Evolutionary conservation across 345 rosid species (phyloP).

Genomic region (Eucalyptus fibrosa): DNA sequence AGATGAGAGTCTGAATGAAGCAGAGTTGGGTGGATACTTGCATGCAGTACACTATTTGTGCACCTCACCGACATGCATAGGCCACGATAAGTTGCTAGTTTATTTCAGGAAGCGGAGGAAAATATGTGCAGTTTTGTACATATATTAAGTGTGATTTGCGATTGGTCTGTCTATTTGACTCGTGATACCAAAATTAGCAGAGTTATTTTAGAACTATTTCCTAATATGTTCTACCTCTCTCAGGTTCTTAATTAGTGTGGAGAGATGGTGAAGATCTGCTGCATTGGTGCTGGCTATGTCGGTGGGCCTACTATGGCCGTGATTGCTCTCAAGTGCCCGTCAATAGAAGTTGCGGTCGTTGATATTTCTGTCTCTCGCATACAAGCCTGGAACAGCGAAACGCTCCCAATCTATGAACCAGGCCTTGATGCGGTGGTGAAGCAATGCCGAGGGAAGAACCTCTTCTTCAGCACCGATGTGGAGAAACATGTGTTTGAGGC

Average conservation of each 20-base stretch:
- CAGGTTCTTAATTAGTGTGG: constrained; percentile 3
- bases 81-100: neutral
- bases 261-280: constrained; percentile 94
- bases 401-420: constrained; percentile 93
- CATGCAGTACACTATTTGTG: neutral
- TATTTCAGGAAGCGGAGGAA: neutral
- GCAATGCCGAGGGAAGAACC: constrained; percentile 78
- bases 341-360: constrained; percentile 78
- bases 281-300: constrained; percentile 96
- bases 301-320: constrained; percentile 98
- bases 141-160: neutral
- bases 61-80: neutral
- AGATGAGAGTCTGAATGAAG: neutral
- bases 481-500: constrained; percentile 83
- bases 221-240: neutral
- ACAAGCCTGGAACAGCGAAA: constrained; percentile 83
- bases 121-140: neutral
- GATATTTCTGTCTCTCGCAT: constrained; percentile 78
- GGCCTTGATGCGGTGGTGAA: constrained; percentile 83
- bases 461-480: constrained; percentile 89
- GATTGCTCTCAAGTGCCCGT: constrained; percentile 86
- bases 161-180: neutral
- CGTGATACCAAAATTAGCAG: neutral
- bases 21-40: neutral
- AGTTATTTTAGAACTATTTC: neutral